Evolutionary conservation across 202 grass and related monocot species (phyloP).

Genomic region (Sporobolus alterniflorus): DNA sequence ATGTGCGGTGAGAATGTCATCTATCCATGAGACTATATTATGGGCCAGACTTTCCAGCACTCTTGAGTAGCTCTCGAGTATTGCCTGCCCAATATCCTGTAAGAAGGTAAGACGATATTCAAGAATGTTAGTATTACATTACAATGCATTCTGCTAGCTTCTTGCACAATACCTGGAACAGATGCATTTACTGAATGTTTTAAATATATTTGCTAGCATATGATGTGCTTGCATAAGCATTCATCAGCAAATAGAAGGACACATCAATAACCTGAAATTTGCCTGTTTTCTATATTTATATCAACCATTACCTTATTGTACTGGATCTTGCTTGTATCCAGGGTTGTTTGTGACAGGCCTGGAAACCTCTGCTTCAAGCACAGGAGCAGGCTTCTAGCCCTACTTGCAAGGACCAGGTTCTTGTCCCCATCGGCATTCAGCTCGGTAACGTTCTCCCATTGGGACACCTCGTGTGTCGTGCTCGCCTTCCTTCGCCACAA

Average conservation of each 20-base stretch:
- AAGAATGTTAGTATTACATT: slow-evolving; percentile 4
- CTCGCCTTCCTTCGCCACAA: slow-evolving; percentile 82
- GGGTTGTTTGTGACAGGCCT: slow-evolving; percentile 78
- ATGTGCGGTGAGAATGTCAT: slow-evolving; percentile 74
- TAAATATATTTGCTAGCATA: neutral
- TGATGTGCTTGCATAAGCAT: slow-evolving; percentile 1
- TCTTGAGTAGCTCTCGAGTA: slow-evolving; percentile 94
- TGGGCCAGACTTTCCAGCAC: slow-evolving; percentile 92
- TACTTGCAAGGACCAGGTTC: slow-evolving; percentile 73
- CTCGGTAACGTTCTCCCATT: slow-evolving; percentile 79
- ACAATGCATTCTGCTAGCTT: neutral
- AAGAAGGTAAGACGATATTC: slow-evolving; percentile 4
- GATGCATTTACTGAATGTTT: neutral
- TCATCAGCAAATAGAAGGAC: neutral
- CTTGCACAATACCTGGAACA: neutral
- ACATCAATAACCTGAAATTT: slow-evolving; percentile 7
- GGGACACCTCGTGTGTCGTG: slow-evolving; percentile 57
- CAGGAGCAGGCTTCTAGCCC: slow-evolving; percentile 70
- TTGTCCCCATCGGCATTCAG: slow-evolving; percentile 73
- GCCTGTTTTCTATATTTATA: slow-evolving; percentile 7
- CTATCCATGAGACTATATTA: slow-evolving; percentile 92
- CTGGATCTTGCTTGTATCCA: slow-evolving; percentile 96
- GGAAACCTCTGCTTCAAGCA: slow-evolving; percentile 93
- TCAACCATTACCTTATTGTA: slow-evolving; percentile 81
- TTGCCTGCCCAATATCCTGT: slow-evolving; percentile 91